Percentiles rank a stretch among this genome's conserved stretches.
phyloP scores from a whole-genome alignment of 148 eudicot species.

The Nyssa sinensis region DNA sequence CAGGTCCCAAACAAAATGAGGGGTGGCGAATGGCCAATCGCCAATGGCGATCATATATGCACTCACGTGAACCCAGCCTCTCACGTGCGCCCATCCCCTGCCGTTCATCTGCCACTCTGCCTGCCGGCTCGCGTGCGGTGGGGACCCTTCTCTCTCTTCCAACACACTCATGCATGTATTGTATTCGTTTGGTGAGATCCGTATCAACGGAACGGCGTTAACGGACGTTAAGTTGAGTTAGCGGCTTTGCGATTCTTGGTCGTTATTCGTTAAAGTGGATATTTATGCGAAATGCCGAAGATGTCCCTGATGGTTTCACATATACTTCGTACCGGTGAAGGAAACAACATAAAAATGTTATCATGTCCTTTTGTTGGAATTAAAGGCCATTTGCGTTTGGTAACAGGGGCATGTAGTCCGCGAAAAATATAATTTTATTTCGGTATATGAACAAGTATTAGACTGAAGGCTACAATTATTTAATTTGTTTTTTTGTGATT shows the following conservation, averaged over 20 bases:
- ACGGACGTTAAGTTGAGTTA: background rate
- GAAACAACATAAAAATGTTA: background rate
- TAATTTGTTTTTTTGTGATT: too few relatives aligned
- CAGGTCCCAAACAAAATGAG: too few relatives aligned
- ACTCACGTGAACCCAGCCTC: slow-evolving; percentile 23
- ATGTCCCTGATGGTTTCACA: background rate
- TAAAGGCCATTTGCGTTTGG: too few relatives aligned
- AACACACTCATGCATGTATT: background rate
- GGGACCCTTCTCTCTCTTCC: slow-evolving; percentile 26
- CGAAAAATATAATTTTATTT: too few relatives aligned
- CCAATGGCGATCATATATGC: background rate
- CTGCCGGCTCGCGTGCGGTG: slow-evolving; percentile 67
- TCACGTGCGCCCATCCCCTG: slow-evolving; percentile 93
- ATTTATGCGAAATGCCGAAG: background rate
- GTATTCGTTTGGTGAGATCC: background rate
- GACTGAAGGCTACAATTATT: too few relatives aligned
- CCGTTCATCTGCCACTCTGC: slow-evolving; percentile 51
- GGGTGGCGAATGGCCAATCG: background rate
- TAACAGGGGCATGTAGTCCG: too few relatives aligned
- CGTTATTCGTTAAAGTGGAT: slow-evolving; percentile 11
- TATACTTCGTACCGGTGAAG: too few relatives aligned
- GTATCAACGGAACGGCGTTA: slow-evolving; percentile 11
- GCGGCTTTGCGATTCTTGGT: background rate
- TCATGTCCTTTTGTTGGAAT: too few relatives aligned
- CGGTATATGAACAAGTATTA: too few relatives aligned